Evolutionary conservation across 148 eudicot genomes (phyloP).

Genomic region (Simmondsia chinensis): DNA sequence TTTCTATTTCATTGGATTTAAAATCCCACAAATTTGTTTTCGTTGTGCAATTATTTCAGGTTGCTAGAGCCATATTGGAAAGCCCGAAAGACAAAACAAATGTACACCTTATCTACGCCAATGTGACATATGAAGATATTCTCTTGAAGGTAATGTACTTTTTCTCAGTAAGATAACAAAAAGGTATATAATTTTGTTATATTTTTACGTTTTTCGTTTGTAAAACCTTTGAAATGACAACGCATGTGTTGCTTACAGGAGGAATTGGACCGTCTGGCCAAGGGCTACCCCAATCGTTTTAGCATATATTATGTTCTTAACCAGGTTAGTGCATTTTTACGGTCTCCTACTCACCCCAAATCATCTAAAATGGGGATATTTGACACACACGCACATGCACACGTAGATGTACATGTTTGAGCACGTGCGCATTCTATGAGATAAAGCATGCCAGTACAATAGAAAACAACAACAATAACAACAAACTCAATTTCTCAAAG

Average conservation of each 20-base stretch:
- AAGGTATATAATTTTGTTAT: background rate
- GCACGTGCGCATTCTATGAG: no score
- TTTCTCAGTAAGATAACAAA: no score
- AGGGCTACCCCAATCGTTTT: constrained; percentile 58
- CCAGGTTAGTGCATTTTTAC: constrained; percentile 33
- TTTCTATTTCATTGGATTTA: background rate
- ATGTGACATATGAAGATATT: constrained; percentile 74
- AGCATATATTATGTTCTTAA: constrained; percentile 66
- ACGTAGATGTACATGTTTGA: no score
- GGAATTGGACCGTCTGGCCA: constrained; percentile 58
- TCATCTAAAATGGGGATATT: no score
- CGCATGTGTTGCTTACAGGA: constrained; percentile 37
- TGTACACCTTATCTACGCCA: constrained; percentile 77
- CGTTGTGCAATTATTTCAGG: constrained; percentile 26
- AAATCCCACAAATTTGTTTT: background rate
- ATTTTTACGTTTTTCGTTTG: background rate
- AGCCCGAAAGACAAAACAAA: constrained; percentile 67
- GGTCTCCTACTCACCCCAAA: no score
- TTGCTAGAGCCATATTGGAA: constrained; percentile 82
- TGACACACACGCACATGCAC: no score
- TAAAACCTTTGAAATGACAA: no score
- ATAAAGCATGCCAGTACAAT: no score
- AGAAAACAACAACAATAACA: no score
- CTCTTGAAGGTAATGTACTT: constrained; percentile 54
- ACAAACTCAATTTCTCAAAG: no score